Evolutionary conservation across 768 basidiomycete species (phyloP).

Genomic region (Jaapia argillacea): DNA sequence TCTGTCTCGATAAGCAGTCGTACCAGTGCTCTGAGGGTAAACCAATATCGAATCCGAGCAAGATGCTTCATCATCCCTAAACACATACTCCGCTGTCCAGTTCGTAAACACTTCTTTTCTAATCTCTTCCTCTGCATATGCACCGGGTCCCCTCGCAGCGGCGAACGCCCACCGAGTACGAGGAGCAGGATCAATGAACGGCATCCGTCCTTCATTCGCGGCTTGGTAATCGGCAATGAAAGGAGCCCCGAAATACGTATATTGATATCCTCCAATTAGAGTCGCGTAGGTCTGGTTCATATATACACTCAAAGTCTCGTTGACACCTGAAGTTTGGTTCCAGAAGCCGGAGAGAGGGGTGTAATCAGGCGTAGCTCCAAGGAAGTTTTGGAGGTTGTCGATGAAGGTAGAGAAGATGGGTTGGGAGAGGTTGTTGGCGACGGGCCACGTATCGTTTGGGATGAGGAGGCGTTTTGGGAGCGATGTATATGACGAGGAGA

Average conservation of each 20-base stretch:
- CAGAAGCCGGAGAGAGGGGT: constrained; percentile 13
- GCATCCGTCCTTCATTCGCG: constrained; percentile 13
- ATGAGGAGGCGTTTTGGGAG: constrained; percentile 20
- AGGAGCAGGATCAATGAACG: constrained; percentile 20
- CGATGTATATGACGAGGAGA: constrained; percentile 15
- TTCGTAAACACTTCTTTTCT: constrained; percentile 18
- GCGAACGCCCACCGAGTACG: constrained; percentile 15
- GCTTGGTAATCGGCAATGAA: constrained; percentile 18
- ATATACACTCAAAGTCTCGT: constrained; percentile 11
- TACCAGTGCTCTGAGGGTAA: constrained; percentile 19
- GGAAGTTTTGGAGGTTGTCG: constrained; percentile 16
- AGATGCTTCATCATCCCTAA: constrained; percentile 10
- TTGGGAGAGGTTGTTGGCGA: constrained; percentile 8
- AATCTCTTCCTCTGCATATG: constrained; percentile 12
- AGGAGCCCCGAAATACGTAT: constrained; percentile 15
- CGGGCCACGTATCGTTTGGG: constrained; percentile 14
- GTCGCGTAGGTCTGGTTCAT: constrained; percentile 20
- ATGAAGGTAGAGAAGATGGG: constrained; percentile 19
- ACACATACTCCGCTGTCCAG: constrained; percentile 16
- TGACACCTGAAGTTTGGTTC: constrained; percentile 12
- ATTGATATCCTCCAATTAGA: constrained; percentile 17
- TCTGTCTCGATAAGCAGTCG: constrained; percentile 14
- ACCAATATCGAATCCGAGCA: constrained; percentile 19
- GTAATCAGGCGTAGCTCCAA: constrained; percentile 15
- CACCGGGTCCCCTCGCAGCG: constrained; percentile 8